Percentiles rank a stretch among this genome's conserved stretches.
phyloP scores from a whole-genome alignment of 257 asterid genomes.

The Primulina eburnea region DNA sequence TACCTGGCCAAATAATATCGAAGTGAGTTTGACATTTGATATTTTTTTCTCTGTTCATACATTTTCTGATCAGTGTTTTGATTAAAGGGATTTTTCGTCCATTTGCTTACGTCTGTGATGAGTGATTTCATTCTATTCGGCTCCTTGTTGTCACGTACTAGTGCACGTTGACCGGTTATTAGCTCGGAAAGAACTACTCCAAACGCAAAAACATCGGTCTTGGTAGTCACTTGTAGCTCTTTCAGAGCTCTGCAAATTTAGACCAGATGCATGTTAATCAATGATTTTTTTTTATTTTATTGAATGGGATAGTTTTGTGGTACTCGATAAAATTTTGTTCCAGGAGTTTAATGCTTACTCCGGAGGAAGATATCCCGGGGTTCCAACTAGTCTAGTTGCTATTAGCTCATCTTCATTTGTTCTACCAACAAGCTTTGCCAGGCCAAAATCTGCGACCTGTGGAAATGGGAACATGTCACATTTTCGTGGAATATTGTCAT shows the following conservation, averaged over 20 bases:
- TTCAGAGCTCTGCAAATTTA: conserved; percentile 59
- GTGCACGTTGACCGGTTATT: conserved; percentile 81
- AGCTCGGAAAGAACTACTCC: conserved; percentile 90
- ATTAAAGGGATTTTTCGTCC: not conserved
- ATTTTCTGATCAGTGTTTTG: not conserved
- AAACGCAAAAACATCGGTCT: conserved; percentile 82
- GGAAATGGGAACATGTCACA: not conserved
- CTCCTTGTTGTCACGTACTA: conserved; percentile 55
- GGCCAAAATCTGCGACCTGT: conserved; percentile 87
- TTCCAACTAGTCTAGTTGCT: conserved; percentile 78
- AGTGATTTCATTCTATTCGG: conserved; percentile 72
- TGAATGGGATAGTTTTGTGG: not conserved
- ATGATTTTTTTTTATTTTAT: not conserved
- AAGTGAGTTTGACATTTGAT: not conserved
- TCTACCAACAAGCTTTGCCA: conserved; percentile 78
- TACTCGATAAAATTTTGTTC: not conserved
- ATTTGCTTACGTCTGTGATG: conserved; percentile 63
- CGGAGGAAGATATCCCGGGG: conserved; percentile 93
- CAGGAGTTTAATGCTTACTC: conserved; percentile 46
- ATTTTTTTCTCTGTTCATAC: not conserved
- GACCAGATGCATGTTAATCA: not conserved
- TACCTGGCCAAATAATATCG: conserved; percentile 38
- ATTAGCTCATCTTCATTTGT: conserved; percentile 61
- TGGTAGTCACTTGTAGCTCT: conserved; percentile 78
- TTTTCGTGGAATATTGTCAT: not conserved